Base-by-base conservation (phyloP, 495 filamentous ascomycete species). In the Cercophora samala region DNA sequence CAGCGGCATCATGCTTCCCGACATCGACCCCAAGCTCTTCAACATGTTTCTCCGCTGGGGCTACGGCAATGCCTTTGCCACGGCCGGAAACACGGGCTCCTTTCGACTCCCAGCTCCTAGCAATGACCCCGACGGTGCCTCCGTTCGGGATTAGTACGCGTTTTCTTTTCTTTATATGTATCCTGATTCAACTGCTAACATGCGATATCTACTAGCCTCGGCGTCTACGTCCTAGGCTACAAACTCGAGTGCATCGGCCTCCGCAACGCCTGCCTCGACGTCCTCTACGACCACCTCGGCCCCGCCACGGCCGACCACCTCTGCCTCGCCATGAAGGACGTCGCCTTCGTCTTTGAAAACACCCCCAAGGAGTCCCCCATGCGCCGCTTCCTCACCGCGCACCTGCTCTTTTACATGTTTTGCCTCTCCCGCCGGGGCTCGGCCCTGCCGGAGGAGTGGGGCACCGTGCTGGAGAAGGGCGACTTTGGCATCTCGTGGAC, bases 141-240 rank as follows among this genome's bases (percentile, higher is more conserved):
- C 37, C 13, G 65, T 76, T 15, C 61, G 72, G 1, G 74, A 76
- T 37, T 76, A 75, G 73, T 75, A 67, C 8, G 73, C 5, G 71
- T 67, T 1, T 13, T 58, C 56, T 9, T 1, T 42, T 19, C n/a
- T 18, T 63, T 42, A 18, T n/a, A 8, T 4, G 5, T 18, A 29
- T 22, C 24, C 18, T 60, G 1, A 2, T n/a, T 59, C n/a, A 19
- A 2, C 25, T 2, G 53, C 67, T 64, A 26, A 62, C 64, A n/a
- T n/a, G n/a, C n/a, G n/a, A n/a, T n/a, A n/a, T 53, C 9, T 3
- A 5, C 22, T 56, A 75, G 73, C 63, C 64, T 76, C 54, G 73
- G 61, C 24, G 58, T 76, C 0, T 76, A 76, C 54, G 42, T 76
- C 58, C 62, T 76, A 13, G 74, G 69, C 64, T 64, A 59, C 59